Base-by-base conservation (phyloP, 1,284 basidiomycete genomes). In the Tilletia setariae region DNA sequence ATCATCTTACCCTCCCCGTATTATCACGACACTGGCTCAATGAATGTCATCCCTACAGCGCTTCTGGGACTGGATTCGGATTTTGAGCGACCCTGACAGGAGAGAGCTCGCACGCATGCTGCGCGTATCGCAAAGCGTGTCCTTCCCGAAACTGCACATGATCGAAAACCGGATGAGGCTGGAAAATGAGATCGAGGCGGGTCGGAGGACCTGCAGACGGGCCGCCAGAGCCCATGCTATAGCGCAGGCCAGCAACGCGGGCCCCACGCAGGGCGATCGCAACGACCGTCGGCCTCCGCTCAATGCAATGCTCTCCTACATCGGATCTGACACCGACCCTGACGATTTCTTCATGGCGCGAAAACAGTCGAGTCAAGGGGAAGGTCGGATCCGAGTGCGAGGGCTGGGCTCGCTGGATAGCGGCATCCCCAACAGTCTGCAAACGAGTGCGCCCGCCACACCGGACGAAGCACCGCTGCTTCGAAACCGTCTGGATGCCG, bases 91-190 rank as follows among this genome's bases (percentile, higher is more conserved):
- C 66, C 80, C 79, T 16, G 76, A 77, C 63, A 67, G 77, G 7
- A 73, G 72, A 53, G 79, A 80, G 64, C 61, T 82, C 56, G 42
- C 63, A 0, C 71, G 79, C 16, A 78, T 80, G 75, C 77, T 82
- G 47, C 59, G 67, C 2, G 71, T 77, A 0, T 79, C 77, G 0
- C 70, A 76, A 63, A 74, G 72, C 49, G 78, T 76, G 13, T 80
- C 80, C 0, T 81, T 78, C 61, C 79, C 80, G 19, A 81, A 80
- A 68, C 62, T 72, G 47, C 79, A 82, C 67, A 82, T 82, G 80
- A 79, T 82, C 65, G 75, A 77, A 62, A 81, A 82, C 59, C 73
- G 79, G 16, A 69, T 79, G 0, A 70, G 80, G n/a, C 69, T 82
- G 13, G 80, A 81, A 43, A 21, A 71, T 25, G 78, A 78, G 16